Evolutionary conservation across 169 alveolate species (phyloP), one percentile per base, ranked within the genome.

Genomic region (Eimeria necatrix): DNA sequence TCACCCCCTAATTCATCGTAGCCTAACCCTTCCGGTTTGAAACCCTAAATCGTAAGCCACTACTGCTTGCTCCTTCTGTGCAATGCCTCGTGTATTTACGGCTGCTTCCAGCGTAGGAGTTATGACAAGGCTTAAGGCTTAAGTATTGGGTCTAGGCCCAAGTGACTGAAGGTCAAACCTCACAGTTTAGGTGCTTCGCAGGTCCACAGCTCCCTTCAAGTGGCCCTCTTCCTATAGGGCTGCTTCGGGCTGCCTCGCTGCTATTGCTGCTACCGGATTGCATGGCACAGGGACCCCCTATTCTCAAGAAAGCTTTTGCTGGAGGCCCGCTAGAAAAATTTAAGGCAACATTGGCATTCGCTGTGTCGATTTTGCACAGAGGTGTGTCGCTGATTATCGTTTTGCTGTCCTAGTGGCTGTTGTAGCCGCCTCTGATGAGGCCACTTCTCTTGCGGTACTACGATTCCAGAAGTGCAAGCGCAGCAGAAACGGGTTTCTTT

Each of bases 211-310:
- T 76, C 7, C 87, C 87, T 20, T 7, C 68, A 16, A 51, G 8
- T 51, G 68, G 22, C 22, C 88, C 52, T 20, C 70, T 49, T 51
- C 88, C 68, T 10, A 76, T 49, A 4, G 87, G 87, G 41, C 20
- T 49, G 68, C 68, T 76, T 53, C 26, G 87, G 64, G 61, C 87
- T 10, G 32, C 87, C 3, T 76, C 87, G 46, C 68, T 76, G 64
- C 87, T 76, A 46, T 60, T 76, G 87, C 87, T 76, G 87, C 87
- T 76, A 46, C 87, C 87, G 7, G 87, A 76, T 9, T 76, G 87
- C 64, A 16, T 46, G 59, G 87, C 87, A 7, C 87, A 76, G 87
- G 87, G 87, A 68, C 87, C 87, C 64, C 68, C 68, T 60, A 12
- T 76, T 0, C 64, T 76, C 3, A 7, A 76, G 20, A 4, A 20